A percentile compares a stretch with the other conserved stretches of the same genome.
Evolutionary conservation across 768 basidiomycete genomes (phyloP).

Genomic region (Tricholoma sp.): DNA sequence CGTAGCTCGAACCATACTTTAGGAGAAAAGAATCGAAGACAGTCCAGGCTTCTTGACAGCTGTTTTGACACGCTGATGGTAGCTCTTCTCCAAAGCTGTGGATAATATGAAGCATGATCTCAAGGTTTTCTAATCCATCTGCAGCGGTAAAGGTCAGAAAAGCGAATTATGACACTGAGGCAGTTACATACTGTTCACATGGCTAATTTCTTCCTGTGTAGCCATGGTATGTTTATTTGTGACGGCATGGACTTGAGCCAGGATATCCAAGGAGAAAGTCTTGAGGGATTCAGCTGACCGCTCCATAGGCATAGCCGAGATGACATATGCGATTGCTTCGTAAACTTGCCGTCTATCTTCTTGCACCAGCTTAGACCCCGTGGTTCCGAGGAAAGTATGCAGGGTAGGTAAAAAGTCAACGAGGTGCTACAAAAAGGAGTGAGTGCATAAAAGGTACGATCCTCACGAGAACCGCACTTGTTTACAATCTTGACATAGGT

Average conservation of each 20-base stretch:
- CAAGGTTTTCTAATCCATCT: conserved; percentile 91
- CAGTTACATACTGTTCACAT: conserved; percentile 55
- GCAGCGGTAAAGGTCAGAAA: background rate
- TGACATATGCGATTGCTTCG: conserved; percentile 93
- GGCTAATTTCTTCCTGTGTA: conserved; percentile 67
- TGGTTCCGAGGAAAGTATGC: conserved; percentile 79
- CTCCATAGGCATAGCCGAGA: conserved; percentile 89
- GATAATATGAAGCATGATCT: conserved; percentile 85
- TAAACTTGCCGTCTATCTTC: conserved; percentile 91
- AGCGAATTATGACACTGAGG: background rate
- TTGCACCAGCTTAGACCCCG: conserved; percentile 73
- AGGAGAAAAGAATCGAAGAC: conserved; percentile 78
- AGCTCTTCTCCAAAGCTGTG: conserved; percentile 79
- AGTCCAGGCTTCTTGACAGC: conserved; percentile 74
- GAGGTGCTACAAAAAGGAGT: conserved; percentile 56
- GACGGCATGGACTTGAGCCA: conserved; percentile 68
- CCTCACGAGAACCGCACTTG: conserved; percentile 38
- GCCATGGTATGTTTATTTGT: conserved; percentile 47
- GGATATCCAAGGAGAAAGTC: conserved; percentile 81
- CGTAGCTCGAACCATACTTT: conserved; percentile 72
- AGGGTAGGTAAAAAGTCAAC: conserved; percentile 89
- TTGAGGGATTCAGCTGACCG: conserved; percentile 82
- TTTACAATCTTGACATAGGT: conserved; percentile 95
- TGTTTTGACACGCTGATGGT: conserved; percentile 74
- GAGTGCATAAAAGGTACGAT: background rate